phyloP scores from a whole-genome alignment of 805 yeast genomes.

The Pichia heedii region DNA sequence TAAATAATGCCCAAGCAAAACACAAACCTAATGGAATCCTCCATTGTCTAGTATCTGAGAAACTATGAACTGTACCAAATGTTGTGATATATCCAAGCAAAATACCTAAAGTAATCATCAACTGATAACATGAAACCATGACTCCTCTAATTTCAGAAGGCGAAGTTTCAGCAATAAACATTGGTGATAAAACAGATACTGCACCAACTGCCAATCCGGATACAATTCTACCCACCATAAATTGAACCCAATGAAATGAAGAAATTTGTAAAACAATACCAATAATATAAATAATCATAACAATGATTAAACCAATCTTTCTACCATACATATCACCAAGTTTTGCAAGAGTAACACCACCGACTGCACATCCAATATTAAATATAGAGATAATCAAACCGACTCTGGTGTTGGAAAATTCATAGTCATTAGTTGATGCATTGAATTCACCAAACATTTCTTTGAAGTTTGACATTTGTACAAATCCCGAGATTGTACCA shows the following conservation, averaged over 20 bases:
- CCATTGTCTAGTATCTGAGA: constrained; percentile 46
- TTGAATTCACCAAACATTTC: constrained; percentile 39
- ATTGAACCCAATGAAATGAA: constrained; percentile 50
- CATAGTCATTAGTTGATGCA: constrained; percentile 28
- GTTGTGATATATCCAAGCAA: constrained; percentile 57
- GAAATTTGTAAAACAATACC: constrained; percentile 54
- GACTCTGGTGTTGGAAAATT: constrained; percentile 39
- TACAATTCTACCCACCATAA: constrained; percentile 48
- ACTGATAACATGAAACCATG: constrained; percentile 57
- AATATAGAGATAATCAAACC: constrained; percentile 61
- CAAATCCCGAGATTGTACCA: constrained; percentile 67
- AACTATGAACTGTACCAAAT: constrained; percentile 46
- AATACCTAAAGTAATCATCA: constrained; percentile 60
- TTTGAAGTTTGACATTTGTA: constrained; percentile 48
- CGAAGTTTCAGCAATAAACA: constrained; percentile 55
- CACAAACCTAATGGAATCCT: constrained; percentile 47
- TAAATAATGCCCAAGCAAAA: constrained; percentile 40
- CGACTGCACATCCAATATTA: constrained; percentile 63
- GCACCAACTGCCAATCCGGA: constrained; percentile 47
- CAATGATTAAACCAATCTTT: constrained; percentile 41
- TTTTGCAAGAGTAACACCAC: constrained; percentile 50
- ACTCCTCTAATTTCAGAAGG: constrained; percentile 64
- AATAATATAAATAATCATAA: constrained; percentile 44
- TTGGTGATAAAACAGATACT: constrained; percentile 41
- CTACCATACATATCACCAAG: constrained; percentile 51